Conservation (phyloP, 2,329 filamentous ascomycete genomes). For the Diaporthe sp. region DNA sequence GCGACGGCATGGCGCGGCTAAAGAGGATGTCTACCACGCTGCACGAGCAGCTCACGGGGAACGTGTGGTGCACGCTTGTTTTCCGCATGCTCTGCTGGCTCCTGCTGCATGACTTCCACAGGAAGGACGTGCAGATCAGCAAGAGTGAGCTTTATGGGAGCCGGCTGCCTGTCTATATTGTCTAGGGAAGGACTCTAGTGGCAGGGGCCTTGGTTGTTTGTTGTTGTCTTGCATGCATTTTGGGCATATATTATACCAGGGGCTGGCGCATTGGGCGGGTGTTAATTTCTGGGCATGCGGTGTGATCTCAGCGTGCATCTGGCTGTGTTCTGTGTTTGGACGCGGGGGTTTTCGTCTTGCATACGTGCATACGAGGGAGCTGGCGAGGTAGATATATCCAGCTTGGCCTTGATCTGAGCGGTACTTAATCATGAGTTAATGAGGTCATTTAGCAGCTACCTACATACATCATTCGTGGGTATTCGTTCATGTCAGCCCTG, state of each 20-base stretch:
- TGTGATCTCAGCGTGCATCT: slow-evolving; percentile 14
- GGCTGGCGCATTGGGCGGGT: not conserved
- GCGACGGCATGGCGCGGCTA: slow-evolving; percentile 23
- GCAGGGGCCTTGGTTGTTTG: slow-evolving; percentile 38
- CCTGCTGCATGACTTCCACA: slow-evolving; percentile 66
- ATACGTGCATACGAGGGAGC: not conserved
- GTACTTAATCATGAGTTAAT: not conserved
- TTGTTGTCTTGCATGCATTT: not conserved
- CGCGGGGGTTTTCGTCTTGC: not conserved
- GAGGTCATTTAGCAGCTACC: not conserved
- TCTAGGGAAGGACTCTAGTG: no score
- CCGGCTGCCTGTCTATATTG: slow-evolving; percentile 66
- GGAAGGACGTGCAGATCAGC: slow-evolving; percentile 61
- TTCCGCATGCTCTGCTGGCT: slow-evolving; percentile 70
- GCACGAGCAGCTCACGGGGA: slow-evolving; percentile 40
- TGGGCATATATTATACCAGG: slow-evolving; percentile 7
- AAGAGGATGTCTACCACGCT: slow-evolving; percentile 22
- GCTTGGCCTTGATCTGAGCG: not conserved
- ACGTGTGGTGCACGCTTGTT: slow-evolving; percentile 65
- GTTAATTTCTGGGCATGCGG: slow-evolving; percentile 5
- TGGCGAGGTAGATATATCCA: not conserved
- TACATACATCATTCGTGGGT: no score
- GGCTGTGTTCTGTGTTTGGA: not conserved
- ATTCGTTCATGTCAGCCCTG: not conserved
- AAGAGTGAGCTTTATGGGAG: slow-evolving; percentile 65